phyloP scores from a whole-genome alignment of 2,329 filamentous ascomycete species.

The Phyllosticta capitalensis region DNA sequence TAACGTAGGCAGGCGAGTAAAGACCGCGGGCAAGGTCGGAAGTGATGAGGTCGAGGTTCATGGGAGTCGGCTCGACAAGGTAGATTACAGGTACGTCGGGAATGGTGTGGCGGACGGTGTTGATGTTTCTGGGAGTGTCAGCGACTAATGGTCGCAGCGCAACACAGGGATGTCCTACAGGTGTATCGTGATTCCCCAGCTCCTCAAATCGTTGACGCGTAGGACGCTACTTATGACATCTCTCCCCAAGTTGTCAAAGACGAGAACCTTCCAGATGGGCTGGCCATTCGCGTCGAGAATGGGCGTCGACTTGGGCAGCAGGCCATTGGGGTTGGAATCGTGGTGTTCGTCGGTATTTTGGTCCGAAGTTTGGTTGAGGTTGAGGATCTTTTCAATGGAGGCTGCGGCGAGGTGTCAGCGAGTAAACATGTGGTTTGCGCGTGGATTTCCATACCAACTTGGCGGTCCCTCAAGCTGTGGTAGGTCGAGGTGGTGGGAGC shows the following conservation, averaged over 20 bases:
- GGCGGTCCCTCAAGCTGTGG: slow-evolving; percentile 58
- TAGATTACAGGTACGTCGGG: slow-evolving; percentile 96
- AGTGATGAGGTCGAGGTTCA: slow-evolving; percentile 76
- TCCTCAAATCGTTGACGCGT: slow-evolving; percentile 81
- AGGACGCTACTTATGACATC: slow-evolving; percentile 97
- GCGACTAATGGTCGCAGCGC: neutral
- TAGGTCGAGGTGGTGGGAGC: slow-evolving; percentile 25
- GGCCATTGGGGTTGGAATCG: slow-evolving; percentile 52
- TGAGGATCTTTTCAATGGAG: slow-evolving; percentile 90
- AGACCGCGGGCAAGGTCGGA: slow-evolving; percentile 76
- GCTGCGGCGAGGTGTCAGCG: slow-evolving; percentile 41
- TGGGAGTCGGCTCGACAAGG: slow-evolving; percentile 76
- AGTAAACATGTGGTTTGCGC: slow-evolving; percentile 13
- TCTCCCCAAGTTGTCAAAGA: slow-evolving; percentile 84
- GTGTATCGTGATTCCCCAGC: slow-evolving; percentile 94
- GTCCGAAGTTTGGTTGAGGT: slow-evolving; percentile 65
- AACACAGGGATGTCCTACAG: slow-evolving; percentile 69
- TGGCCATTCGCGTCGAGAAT: slow-evolving; percentile 80
- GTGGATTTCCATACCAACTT: slow-evolving; percentile 50
- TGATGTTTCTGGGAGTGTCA: slow-evolving; percentile 53
- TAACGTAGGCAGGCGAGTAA: slow-evolving; percentile 90
- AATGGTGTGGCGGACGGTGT: slow-evolving; percentile 74
- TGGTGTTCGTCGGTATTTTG: slow-evolving; percentile 48
- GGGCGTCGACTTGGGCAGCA: slow-evolving; percentile 60
- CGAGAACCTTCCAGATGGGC: slow-evolving; percentile 94